Evolutionary conservation across 2,329 filamentous ascomycete species (phyloP).

Genomic region (Catunica adiposa): DNA sequence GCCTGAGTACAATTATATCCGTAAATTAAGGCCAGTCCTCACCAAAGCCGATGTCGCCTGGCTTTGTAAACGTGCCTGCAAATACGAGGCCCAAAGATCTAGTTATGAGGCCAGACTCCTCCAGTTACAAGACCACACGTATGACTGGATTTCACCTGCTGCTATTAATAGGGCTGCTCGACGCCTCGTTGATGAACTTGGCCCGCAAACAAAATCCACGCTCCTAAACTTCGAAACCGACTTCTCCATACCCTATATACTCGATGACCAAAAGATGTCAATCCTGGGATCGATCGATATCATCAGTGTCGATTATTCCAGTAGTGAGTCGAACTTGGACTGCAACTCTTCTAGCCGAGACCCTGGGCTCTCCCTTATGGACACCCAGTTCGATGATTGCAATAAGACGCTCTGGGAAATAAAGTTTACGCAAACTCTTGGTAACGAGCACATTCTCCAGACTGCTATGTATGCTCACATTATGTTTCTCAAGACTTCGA

Average conservation of each 20-base stretch:
- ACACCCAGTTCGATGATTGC: not conserved
- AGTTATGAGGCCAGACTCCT: constrained; percentile 18
- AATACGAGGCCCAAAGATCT: constrained; percentile 17
- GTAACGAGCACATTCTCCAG: constrained; percentile 19
- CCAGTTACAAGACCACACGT: constrained; percentile 19
- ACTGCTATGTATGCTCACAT: constrained; percentile 19
- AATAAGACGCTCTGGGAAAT: constrained; percentile 19
- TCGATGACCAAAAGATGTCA: not conserved
- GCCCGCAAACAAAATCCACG: not conserved
- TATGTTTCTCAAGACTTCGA: constrained; percentile 11
- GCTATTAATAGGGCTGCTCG: constrained; percentile 16
- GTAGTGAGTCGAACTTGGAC: no score
- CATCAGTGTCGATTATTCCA: constrained; percentile 4
- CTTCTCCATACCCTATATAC: not conserved
- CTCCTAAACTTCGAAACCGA: constrained; percentile 3
- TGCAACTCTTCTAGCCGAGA: not conserved
- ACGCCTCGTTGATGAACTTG: constrained; percentile 16
- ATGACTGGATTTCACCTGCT: constrained; percentile 18
- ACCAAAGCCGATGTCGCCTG: constrained; percentile 15
- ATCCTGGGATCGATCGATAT: constrained; percentile 1
- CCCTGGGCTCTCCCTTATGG: not conserved
- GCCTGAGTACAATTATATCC: not conserved
- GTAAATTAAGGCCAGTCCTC: not conserved
- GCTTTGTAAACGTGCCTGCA: constrained; percentile 19
- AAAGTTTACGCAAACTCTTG: constrained; percentile 19